phyloP scores from a whole-genome alignment of 306 rosid genomes.

The Myrica gale region DNA sequence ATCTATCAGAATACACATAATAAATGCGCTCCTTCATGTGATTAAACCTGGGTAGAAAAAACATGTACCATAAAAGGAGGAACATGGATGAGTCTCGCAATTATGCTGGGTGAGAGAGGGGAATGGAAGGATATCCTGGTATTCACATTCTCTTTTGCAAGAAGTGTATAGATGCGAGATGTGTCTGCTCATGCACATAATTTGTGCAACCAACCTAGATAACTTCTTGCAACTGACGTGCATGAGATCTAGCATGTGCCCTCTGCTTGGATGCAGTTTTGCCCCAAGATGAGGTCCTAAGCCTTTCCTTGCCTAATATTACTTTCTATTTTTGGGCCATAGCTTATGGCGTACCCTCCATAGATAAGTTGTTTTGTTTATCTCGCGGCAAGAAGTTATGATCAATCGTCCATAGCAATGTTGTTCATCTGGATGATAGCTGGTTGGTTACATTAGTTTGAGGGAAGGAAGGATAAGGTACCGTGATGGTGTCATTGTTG shows the following conservation, averaged over 20 bases:
- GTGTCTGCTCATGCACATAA: neutral
- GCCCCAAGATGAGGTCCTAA: neutral
- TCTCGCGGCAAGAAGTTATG: no score
- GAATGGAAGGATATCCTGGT: neutral
- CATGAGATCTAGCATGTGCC: neutral
- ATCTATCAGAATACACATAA: neutral
- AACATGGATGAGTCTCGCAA: neutral
- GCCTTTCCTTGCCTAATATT: neutral
- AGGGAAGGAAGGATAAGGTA: neutral
- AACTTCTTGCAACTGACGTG: neutral
- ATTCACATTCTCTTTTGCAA: neutral
- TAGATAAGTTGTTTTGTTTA: neutral
- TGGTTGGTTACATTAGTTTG: conserved; percentile 14
- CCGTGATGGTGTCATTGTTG: conserved; percentile 2
- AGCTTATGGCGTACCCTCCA: neutral
- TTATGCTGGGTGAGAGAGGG: neutral
- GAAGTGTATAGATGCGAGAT: neutral
- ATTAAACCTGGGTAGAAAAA: neutral
- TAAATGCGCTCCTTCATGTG: neutral
- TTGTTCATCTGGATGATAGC: neutral
- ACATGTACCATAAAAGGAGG: neutral
- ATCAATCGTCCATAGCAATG: no score
- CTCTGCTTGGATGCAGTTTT: neutral
- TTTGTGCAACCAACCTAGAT: neutral
- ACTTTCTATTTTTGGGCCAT: neutral